Evolutionary conservation across 805 yeast genomes (phyloP).

Genomic region (Wickerhamomyces pijperi): DNA sequence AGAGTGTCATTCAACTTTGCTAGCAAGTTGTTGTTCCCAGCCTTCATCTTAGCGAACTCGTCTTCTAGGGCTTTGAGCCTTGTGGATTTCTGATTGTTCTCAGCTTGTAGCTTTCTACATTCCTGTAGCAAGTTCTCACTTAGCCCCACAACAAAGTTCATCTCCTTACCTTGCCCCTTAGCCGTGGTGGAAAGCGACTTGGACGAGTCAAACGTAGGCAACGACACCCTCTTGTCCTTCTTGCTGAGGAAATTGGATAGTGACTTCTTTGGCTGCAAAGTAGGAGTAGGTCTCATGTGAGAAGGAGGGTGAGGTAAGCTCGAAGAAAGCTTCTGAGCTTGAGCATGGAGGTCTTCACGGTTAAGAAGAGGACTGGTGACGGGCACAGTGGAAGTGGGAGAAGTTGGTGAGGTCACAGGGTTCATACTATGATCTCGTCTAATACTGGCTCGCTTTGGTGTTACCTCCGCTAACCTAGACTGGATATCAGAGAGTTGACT

Average conservation of each 20-base stretch:
- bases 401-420: conserved; percentile 2
- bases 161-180: conserved; percentile 38
- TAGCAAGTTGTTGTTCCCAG: conserved; percentile 10
- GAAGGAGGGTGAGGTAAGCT: neutral
- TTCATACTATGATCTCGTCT: conserved; percentile 4
- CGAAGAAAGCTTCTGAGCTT: neutral
- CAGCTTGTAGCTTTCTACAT: conserved; percentile 61
- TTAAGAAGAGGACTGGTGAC: neutral
- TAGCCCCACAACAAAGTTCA: conserved; percentile 62
- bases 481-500: conserved; percentile 33
- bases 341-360: neutral
- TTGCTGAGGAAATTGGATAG: conserved; percentile 11
- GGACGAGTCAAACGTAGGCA: conserved; percentile 15
- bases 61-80: conserved; percentile 31
- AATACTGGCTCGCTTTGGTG: conserved; percentile 13
- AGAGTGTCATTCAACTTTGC: conserved; percentile 17
- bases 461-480: conserved; percentile 22
- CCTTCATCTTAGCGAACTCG: conserved; percentile 26
- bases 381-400: too few relatives aligned
- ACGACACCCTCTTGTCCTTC: conserved; percentile 17
- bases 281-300: conserved; percentile 1
- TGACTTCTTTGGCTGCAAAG: conserved; percentile 8
- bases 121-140: conserved; percentile 63
- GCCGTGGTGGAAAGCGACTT: conserved; percentile 11
- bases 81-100: conserved; percentile 35